A percentile compares a stretch with the other conserved stretches of the same genome.
These are phyloP conservation scores for Obelidium mucronatum DNA, from an alignment of 192 early-diverging fungal genomes.

Conservation along the genomic window DNA sequence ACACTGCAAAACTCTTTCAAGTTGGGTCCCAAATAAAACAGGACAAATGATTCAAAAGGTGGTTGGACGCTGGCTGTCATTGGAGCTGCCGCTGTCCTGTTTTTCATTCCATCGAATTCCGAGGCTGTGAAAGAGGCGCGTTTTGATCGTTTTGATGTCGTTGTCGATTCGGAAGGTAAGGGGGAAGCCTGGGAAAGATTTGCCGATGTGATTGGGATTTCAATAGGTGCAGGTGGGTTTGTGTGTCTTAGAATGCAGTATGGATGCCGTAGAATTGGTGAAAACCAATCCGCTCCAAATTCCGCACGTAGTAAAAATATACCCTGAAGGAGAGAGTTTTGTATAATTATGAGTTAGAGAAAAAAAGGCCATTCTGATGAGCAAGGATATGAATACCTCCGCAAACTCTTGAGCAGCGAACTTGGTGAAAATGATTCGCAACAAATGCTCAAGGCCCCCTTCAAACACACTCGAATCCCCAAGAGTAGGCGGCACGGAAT, in stretches of 20 bases:
- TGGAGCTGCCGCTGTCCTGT: neutral
- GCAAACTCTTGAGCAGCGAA: conserved; percentile 58
- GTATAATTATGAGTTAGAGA: neutral
- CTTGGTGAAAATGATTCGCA: conserved; percentile 59
- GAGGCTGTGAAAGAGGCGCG: conserved; percentile 5
- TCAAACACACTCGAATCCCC: conserved; percentile 35
- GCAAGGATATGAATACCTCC: too few species aligned
- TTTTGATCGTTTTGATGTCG: conserved; percentile 20
- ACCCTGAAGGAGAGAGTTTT: conserved; percentile 34
- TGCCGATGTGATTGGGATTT: conserved; percentile 16
- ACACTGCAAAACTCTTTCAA: conserved; percentile 55
- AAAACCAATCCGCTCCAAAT: conserved; percentile 68
- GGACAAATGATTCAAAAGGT: conserved; percentile 50
- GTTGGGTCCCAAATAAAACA: conserved; percentile 60
- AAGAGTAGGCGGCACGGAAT: conserved; percentile 25
- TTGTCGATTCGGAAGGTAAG: neutral
- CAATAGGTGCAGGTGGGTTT: conserved; percentile 34
- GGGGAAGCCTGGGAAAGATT: neutral
- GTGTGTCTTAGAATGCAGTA: conserved; percentile 57
- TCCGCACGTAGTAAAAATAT: conserved; percentile 61
- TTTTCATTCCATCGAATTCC: neutral
- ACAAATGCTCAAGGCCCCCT: conserved; percentile 55
- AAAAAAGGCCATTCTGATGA: neutral
- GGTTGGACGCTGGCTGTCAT: conserved; percentile 26
- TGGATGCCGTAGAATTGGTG: conserved; percentile 63